These are phyloP conservation scores for Podaxis rugospora DNA, from an alignment of 768 basidiomycete genomes.

Conservation along the genomic window DNA sequence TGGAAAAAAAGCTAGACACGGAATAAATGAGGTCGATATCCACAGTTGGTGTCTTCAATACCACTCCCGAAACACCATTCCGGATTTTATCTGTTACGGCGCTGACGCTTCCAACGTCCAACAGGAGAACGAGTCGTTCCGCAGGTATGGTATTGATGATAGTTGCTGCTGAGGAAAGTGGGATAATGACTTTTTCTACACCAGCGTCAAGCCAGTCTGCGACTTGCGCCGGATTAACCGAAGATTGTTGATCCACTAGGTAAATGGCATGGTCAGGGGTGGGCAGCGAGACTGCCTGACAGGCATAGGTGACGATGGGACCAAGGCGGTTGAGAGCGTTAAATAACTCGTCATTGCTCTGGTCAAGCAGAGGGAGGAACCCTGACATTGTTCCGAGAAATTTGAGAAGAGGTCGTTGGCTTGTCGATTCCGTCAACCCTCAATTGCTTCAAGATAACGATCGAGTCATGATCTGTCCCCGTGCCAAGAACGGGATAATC, in stretches of 20 bases:
- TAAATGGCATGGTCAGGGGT: slow-evolving; percentile 36
- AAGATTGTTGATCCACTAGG: slow-evolving; percentile 49
- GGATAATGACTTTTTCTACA: slow-evolving; percentile 74
- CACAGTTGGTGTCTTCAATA: slow-evolving; percentile 69
- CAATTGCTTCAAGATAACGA: not conserved
- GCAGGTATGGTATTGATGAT: slow-evolving; percentile 65
- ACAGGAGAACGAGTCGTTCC: slow-evolving; percentile 68
- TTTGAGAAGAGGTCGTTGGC: slow-evolving; percentile 1
- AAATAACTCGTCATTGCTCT: slow-evolving; percentile 43
- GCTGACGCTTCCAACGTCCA: slow-evolving; percentile 69
- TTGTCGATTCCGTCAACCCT: not conserved
- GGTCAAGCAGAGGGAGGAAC: slow-evolving; percentile 61
- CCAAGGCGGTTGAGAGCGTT: slow-evolving; percentile 68
- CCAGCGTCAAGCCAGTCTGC: slow-evolving; percentile 72
- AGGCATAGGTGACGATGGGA: slow-evolving; percentile 58
- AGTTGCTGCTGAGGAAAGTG: slow-evolving; percentile 59
- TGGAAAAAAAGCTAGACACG: slow-evolving; percentile 68
- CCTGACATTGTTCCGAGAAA: slow-evolving; percentile 32
- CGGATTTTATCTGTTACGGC: slow-evolving; percentile 74
- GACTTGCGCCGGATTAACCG: slow-evolving; percentile 49
- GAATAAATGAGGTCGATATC: slow-evolving; percentile 77
- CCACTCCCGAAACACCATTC: slow-evolving; percentile 70
- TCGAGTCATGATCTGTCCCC: slow-evolving; percentile 15
- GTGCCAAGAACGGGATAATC: not conserved
- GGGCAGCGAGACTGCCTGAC: slow-evolving; percentile 24